Percentiles rank a stretch among this genome's conserved stretches.
These are phyloP conservation scores for Mimosa bimucronata DNA, from an alignment of 306 rosid genomes.

Conservation along the genomic window DNA sequence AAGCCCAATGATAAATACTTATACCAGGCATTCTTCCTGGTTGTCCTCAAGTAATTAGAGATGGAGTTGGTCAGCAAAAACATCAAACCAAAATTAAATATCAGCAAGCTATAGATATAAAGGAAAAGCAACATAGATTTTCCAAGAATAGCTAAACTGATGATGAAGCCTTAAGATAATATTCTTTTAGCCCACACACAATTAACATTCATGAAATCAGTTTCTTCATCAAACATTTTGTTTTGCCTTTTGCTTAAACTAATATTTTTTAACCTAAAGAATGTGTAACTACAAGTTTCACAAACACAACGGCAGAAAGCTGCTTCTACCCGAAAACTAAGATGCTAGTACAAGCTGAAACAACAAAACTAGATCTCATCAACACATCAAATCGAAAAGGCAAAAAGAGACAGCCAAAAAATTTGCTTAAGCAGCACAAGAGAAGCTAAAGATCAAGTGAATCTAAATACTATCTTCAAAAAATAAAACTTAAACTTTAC, in stretches of 20 bases:
- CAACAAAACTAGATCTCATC: too few species aligned
- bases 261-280: neutral
- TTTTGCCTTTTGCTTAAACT: neutral
- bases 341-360: too few species aligned
- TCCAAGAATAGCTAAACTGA: slow-evolving; percentile 12
- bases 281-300: slow-evolving; percentile 16
- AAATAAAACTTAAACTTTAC: too few species aligned
- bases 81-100: slow-evolving; percentile 27
- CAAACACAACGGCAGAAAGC: neutral
- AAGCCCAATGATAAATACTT: slow-evolving; percentile 39
- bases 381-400: too few species aligned
- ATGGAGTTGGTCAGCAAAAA: slow-evolving; percentile 39
- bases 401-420: too few species aligned
- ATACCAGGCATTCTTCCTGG: slow-evolving; percentile 90
- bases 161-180: neutral
- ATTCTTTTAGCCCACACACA: neutral
- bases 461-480: too few species aligned
- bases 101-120: slow-evolving; percentile 11
- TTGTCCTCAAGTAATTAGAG: slow-evolving; percentile 39
- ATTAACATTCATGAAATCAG: slow-evolving; percentile 1
- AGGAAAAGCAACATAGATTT: slow-evolving; percentile 20
- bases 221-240: slow-evolving; percentile 11
- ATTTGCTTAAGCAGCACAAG: too few species aligned
- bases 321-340: too few species aligned
- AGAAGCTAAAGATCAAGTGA: too few species aligned